Evolutionary conservation across 2,329 filamentous ascomycete genomes (phyloP), one percentile per base, ranked within the genome.

Genomic region (Stagonosporopsis cucurbitacearum): DNA sequence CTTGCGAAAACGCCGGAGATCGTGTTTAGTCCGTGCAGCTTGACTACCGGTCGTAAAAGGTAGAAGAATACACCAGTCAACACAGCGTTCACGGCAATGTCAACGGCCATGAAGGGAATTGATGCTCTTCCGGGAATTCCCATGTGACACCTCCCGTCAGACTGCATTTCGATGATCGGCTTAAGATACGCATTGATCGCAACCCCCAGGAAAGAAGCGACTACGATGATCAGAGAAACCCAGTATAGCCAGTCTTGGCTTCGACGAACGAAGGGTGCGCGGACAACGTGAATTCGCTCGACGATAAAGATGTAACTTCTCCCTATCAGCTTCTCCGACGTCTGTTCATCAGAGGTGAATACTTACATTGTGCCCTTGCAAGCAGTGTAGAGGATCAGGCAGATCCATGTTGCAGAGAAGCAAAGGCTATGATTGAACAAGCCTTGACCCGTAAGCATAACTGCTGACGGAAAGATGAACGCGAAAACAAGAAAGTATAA

Each of bases 301-400:
- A 76, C 66, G 5, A 77, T 62, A 57, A 75, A 76, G 17, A 74
- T 50, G 42, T 75, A 75, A n/a, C 67, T 65, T 54, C 13, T 6
- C 4, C n/a, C 1, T 46, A n/a, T 45, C 35, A 52, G 35, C 1
- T 11, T 11, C 2, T 1, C 6, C 15, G n/a, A 19, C n/a, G 17
- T 17, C 22, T 30, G 3, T 2, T 26, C 15, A 9, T 12, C n/a
- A 11, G 32, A n/a, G 1, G 2, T 12, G 2, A 7, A 20, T 15
- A 46, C 50, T 36, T 41, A 63, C 42, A 70, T 62, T 20, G 62
- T 41, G 17, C 66, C 47, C 32, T 76, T 75, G 50, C 63, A 62
- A 6, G 55, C 54, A 19, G 73, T 58, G 53, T 75, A 75, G 47
- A 75, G 71, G 25, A 66, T 64, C n/a, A 76, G 51, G 46, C 73